Base-by-base conservation (phyloP, 2,329 filamentous ascomycete species). In the Diaporthe ampelina region DNA sequence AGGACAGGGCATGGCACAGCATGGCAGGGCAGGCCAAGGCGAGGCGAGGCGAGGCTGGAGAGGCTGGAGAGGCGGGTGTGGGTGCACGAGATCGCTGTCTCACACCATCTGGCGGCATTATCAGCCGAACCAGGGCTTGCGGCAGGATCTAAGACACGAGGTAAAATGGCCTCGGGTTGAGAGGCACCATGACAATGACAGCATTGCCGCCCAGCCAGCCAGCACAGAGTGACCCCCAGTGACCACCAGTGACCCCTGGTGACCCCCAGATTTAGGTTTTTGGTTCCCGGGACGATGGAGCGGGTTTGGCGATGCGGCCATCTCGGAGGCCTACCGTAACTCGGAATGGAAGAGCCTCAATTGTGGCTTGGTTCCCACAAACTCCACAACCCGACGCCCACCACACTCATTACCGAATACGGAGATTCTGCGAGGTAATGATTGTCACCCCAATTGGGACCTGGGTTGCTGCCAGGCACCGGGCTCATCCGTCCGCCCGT, bases 301-400 rank as follows among this genome's bases (percentile, higher is more conserved):
- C 32, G 74, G 59, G 59, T 69, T 58, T 59, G 73, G 21, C 61
- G 50, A 73, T 71, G 74, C 67, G 58, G 65, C 74, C 74, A 24
- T 29, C 43, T 63, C 65, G 72, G 72, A 75, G 74, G 74, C 74
- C 74, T 75, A 59, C 50, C 72, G 72, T 59, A 61, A 72, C 69
- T 59, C 58, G 57, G 57, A 67, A 67, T 67, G 67, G 69, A 71
- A 75, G 74, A 75, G 74, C 74, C 74, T 75, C 74, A 75, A 74
- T 45, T 54, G 71, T 74, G 52, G 72, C 72, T 71, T 69, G 52
- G 68, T 50, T 70, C 54, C 63, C 63, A 67, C 63, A 74, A 52
- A 68, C 29, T 71, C 57, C 74, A 75, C 43, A 67, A 37, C 45
- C 63, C 63, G 63, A 26, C 63, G 63, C 63, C 63, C 63, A 67